Evolutionary conservation across 2,329 filamentous ascomycete species (phyloP), one percentile per base, ranked within the genome.

Genomic region (Pleurostoma richardsiae): DNA sequence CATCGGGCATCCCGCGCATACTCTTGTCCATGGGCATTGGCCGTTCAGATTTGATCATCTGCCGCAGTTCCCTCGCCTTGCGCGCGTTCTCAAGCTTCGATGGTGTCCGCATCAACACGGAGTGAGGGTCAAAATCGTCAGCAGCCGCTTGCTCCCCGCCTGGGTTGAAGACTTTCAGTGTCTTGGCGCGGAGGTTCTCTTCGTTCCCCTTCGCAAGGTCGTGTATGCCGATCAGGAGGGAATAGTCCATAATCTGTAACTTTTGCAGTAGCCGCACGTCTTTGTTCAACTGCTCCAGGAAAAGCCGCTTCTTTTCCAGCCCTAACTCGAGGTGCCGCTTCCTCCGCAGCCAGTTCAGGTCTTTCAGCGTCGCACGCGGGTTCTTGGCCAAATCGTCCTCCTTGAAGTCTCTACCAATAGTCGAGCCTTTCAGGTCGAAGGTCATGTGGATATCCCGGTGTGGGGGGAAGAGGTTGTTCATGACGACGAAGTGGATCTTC

Each of bases 401-500:
- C 57, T 75, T 86, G 64, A 94, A 92, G 65, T 97, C 90, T 61
- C 94, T 82, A 10, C 94, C 94, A 55, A 97, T 83, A 1, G 92
- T 97, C 5, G 94, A 97, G 6, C 94, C 94, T 70, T 99, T 99
- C 56, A 99, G 68, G 65, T 99, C 94, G 61, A 96, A 99, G 3
- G 91, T 99, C 60, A 90, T 84, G 70, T 99, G 94, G 50, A 99
- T 97, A 65, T 99, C 94, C 56, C 92, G 83, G 69, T 99, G 94
- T 5, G 94, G 92, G 10, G 94, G 94, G 61, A 99, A 99, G 11
- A 99, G 79, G 66, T 99, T 99, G 74, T 99, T 99, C 94, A 99
- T 99, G 63, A 99, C 91, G 50, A 99, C 94, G 58, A 99, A 99
- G 68, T 99, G 94, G 46, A 97, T 96, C 72, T 99, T 99, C 62